A percentile compares a stretch with the other conserved stretches of the same genome.
These are phyloP conservation scores for Solanum sejunctum DNA, from an alignment of 257 asterid species.

Conservation along the genomic window DNA sequence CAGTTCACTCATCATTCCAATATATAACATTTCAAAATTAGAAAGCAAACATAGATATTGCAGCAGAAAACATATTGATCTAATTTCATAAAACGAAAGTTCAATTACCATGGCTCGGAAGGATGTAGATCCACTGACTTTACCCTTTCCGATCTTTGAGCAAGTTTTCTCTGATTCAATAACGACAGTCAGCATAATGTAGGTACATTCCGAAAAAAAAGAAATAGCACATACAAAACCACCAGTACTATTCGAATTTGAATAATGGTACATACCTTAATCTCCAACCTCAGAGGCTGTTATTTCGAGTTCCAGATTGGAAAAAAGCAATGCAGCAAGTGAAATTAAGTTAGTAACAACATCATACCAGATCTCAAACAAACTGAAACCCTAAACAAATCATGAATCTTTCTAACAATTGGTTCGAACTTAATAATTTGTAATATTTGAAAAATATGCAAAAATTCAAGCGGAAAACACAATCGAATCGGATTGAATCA, in stretches of 20 bases:
- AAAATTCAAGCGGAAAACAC: background rate
- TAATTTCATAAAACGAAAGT: background rate
- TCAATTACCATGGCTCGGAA: conserved; percentile 33
- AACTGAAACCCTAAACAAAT: background rate
- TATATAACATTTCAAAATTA: background rate
- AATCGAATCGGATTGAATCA: conserved; percentile 1
- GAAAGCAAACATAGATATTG: background rate
- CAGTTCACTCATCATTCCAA: background rate
- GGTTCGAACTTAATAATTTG: background rate
- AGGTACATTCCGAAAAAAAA: background rate
- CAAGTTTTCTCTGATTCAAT: conserved; percentile 43
- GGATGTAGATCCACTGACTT: conserved; percentile 41
- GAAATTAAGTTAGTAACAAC: background rate
- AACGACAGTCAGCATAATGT: background rate
- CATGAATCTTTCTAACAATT: background rate
- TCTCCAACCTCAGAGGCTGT: conserved; percentile 41
- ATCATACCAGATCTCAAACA: conserved; percentile 15
- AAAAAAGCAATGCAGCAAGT: background rate
- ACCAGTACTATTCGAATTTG: background rate
- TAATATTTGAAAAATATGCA: background rate
- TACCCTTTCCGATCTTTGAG: conserved; percentile 40
- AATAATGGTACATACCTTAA: conserved; percentile 19
- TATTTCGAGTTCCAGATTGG: background rate
- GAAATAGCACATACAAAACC: background rate
- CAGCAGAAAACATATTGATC: background rate